Conservation (phyloP, 495 filamentous ascomycete species). For the Podospora conica region DNA sequence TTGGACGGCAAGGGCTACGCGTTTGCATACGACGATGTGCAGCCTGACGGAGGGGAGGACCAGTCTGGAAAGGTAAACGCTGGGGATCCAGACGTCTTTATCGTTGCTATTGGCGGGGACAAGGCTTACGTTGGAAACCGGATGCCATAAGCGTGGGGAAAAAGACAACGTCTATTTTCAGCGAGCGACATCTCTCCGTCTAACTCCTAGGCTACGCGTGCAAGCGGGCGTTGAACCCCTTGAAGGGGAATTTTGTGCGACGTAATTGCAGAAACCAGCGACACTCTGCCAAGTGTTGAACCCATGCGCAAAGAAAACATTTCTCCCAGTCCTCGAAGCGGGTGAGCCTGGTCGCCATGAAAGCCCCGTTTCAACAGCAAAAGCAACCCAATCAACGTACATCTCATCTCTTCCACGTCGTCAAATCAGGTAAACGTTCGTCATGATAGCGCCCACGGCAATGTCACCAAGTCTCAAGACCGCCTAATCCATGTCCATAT, state of each 20-base stretch:
- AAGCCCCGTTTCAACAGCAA: background rate
- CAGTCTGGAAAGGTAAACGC: slow-evolving; percentile 63
- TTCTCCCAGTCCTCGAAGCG: no score
- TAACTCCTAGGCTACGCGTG: background rate
- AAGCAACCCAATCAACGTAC: no score
- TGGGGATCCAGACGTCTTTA: slow-evolving; percentile 52
- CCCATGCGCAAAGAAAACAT: no score
- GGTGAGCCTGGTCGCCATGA: no score
- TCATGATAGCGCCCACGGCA: no score
- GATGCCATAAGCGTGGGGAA: slow-evolving; percentile 14
- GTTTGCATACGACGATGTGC: slow-evolving; percentile 77
- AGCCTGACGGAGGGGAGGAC: slow-evolving; percentile 52
- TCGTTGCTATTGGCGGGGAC: slow-evolving; percentile 60
- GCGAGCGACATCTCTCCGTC: background rate
- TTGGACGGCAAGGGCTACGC: slow-evolving; percentile 66
- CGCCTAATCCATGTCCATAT: slow-evolving; percentile 1
- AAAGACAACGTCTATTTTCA: background rate
- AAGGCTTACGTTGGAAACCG: slow-evolving; percentile 22
- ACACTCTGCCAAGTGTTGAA: background rate
- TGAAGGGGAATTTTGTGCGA: no score
- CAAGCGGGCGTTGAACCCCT: background rate
- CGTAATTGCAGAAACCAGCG: background rate
- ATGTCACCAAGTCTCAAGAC: no score
- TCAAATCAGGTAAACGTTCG: no score
- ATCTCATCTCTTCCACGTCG: no score